These are phyloP conservation scores for Fusarium oligoseptatum DNA, from an alignment of 2,329 filamentous ascomycete species.

Conservation along the genomic window DNA sequence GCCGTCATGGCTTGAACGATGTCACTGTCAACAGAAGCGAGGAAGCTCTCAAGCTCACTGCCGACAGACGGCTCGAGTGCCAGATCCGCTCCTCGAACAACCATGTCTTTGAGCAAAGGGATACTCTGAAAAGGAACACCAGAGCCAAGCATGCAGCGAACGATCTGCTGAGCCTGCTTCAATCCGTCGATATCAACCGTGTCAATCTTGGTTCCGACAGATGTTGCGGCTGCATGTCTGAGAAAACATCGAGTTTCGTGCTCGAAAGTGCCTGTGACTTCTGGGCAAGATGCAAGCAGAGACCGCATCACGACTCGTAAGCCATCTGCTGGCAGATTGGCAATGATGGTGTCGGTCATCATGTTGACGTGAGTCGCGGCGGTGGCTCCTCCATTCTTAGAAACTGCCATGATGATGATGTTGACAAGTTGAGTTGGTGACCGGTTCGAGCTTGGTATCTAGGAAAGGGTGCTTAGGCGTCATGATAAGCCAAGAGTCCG, in stretches of 20 bases:
- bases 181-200: slow-evolving; percentile 33
- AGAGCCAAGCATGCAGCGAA: slow-evolving; percentile 46
- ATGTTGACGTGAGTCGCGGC: slow-evolving; percentile 59
- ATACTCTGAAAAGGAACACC: slow-evolving; percentile 39
- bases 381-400: slow-evolving; percentile 27
- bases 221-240: background rate
- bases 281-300: slow-evolving; percentile 11
- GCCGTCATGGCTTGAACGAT: slow-evolving; percentile 26
- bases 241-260: slow-evolving; percentile 13
- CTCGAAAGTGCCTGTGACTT: slow-evolving; percentile 14
- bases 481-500: background rate
- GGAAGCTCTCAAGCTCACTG: background rate
- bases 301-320: slow-evolving; percentile 52
- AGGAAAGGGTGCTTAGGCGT: background rate
- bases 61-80: background rate
- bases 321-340: slow-evolving; percentile 56
- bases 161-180: slow-evolving; percentile 33
- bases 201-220: background rate
- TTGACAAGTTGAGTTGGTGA: background rate
- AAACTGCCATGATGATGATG: background rate
- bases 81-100: slow-evolving; percentile 4
- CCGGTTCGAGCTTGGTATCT: background rate
- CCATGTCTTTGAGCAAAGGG: slow-evolving; percentile 25
- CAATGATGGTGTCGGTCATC: slow-evolving; percentile 61
- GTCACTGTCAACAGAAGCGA: slow-evolving; percentile 22